Evolutionary conservation across 306 rosid species (phyloP), one percentile per base, ranked within the genome.

Genomic region (Casuarina glauca): DNA sequence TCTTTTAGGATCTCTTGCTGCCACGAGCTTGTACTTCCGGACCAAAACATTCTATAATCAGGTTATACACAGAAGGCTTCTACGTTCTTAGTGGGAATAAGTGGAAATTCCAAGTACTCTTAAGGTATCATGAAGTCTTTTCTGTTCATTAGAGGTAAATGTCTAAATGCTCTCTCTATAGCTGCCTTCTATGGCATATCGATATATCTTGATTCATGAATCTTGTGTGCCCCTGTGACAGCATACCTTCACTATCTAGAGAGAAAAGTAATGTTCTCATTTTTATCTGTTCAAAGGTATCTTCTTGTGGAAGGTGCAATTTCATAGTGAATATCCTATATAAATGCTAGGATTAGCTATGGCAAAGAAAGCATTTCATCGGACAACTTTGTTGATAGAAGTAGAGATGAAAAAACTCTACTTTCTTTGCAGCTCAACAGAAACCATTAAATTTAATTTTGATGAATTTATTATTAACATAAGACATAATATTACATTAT

Each of bases 1-100:
- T 70, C 10, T 87, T 41, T 4, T 89, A 26, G 93, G 91, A 74
- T 85, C 89, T 81, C 71, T 89, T 39, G 32, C 84, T 35, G 91
- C 93, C 61, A 78, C 77, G 62, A 82, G 46, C 19, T 78, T 90
- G 91, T 82, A 87, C 87, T 74, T 90, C 20, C 64, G 87, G 81
- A 88, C 96, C 6, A 85, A 63, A 83, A 73, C 45, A 63, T 88
- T 83, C 77, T 90, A 90, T 74, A 19, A 43, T 74, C 86, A 74
- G 74, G 82, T 87, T 78, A 62, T 83, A 60, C 75, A 70, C 19
- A 73, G 84, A 79, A 82, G 82, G 78, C 43, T 82, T 77, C 81
- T 20, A 9, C 72, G 43, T 78, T 69, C 72, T 43, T 75, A 64
- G 64, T 74, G 76, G 62, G 76, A 55, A 35, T 79, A 3, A 45